Conservation (phyloP, 208 protist genomes). For the Phytomonas francai region DNA sequence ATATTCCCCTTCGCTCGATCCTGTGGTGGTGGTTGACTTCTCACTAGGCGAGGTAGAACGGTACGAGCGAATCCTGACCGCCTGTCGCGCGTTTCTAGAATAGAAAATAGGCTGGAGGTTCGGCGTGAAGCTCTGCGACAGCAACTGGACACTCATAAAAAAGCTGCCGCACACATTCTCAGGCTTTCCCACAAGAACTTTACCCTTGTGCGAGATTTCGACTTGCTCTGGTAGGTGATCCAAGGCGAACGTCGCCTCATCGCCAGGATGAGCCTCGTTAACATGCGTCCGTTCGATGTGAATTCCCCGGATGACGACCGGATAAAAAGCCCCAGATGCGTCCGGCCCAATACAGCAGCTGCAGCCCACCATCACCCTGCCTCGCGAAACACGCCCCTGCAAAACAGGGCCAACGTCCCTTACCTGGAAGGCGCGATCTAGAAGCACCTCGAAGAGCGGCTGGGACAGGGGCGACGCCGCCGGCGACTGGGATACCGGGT, state of each 20-base stretch:
- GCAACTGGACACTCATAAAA: slow-evolving; percentile 31
- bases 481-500: slow-evolving; percentile 13
- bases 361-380: slow-evolving; percentile 76
- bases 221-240: slow-evolving; percentile 60
- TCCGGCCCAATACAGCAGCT: slow-evolving; percentile 91
- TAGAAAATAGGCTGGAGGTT: slow-evolving; percentile 73
- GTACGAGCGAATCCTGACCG: slow-evolving; percentile 26
- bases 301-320: slow-evolving; percentile 80
- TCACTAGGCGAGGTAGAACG: background rate
- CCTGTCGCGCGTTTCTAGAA: slow-evolving; percentile 69
- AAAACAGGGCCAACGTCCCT: slow-evolving; percentile 92
- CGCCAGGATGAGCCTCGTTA: slow-evolving; percentile 70
- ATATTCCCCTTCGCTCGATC: slow-evolving; percentile 7
- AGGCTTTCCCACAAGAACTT: slow-evolving; percentile 31
- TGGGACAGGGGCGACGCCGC: slow-evolving; percentile 8
- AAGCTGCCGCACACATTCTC: slow-evolving; percentile 21
- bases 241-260: slow-evolving; percentile 90
- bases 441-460: slow-evolving; percentile 65
- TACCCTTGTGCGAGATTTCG: slow-evolving; percentile 58
- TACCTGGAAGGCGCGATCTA: slow-evolving; percentile 71
- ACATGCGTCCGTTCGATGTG: slow-evolving; percentile 91
- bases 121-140: slow-evolving; percentile 44
- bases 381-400: slow-evolving; percentile 82
- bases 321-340: slow-evolving; percentile 73
- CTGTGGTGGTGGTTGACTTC: background rate